phyloP scores from a whole-genome alignment of 2,329 filamentous ascomycete genomes.

The Arachnomyces sp. region DNA sequence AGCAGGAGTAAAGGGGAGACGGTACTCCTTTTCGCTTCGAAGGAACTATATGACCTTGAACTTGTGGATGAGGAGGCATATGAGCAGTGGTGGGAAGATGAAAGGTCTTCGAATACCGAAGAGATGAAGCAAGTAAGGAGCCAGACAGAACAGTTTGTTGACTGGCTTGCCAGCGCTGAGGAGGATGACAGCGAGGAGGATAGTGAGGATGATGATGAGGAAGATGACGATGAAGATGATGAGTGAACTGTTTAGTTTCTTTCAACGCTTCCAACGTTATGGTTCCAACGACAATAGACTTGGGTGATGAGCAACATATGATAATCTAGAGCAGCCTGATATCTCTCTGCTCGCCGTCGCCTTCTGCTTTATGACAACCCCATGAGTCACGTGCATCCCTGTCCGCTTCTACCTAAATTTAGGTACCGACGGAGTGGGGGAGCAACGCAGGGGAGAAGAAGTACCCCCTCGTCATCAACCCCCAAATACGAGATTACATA shows the following conservation, averaged over 20 bases:
- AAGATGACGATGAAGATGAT: conserved; percentile 31
- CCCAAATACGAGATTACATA: too few species aligned
- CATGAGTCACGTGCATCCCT: too few species aligned
- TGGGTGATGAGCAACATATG: too few species aligned
- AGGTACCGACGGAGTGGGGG: too few species aligned
- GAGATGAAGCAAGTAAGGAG: conserved; percentile 62
- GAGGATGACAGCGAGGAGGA: conserved; percentile 63
- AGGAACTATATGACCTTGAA: conserved; percentile 77
- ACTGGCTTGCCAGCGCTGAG: conserved; percentile 72
- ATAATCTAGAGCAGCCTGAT: too few species aligned
- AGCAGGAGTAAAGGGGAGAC: conserved; percentile 55
- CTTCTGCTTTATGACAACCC: too few species aligned
- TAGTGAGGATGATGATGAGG: conserved; percentile 51
- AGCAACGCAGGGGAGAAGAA: too few species aligned
- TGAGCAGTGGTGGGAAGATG: conserved; percentile 78
- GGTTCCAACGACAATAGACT: too few species aligned
- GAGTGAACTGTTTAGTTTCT: not conserved
- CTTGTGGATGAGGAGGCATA: conserved; percentile 84
- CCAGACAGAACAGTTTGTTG: conserved; percentile 69
- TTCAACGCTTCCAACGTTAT: too few species aligned
- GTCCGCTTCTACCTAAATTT: too few species aligned
- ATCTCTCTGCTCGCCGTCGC: too few species aligned
- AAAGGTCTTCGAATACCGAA: conserved; percentile 57
- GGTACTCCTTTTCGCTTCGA: conserved; percentile 68
- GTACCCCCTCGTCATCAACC: too few species aligned